phyloP scores from a whole-genome alignment of 257 asterid species.

The Capsicum pubescens region DNA sequence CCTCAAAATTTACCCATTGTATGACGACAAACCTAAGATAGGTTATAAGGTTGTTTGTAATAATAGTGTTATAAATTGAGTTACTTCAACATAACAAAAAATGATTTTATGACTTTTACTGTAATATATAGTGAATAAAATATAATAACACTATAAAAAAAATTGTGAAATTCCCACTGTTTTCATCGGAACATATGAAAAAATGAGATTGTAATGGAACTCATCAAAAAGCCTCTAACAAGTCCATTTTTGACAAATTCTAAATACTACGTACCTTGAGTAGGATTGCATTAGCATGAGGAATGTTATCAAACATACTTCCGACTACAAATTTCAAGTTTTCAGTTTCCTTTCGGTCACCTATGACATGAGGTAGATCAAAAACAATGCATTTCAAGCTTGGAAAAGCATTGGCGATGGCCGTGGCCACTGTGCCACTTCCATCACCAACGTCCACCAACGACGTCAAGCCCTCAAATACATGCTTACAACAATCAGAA shows the following conservation, averaged over 20 bases:
- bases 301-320: constrained; percentile 8
- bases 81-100: too few species aligned
- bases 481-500: not conserved
- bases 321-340: constrained; percentile 3
- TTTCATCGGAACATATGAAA: too few species aligned
- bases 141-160: too few species aligned
- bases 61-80: not conserved
- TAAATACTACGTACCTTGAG: constrained; percentile 10
- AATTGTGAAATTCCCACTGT: too few species aligned
- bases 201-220: too few species aligned
- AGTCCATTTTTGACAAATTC: too few species aligned
- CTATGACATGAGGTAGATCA: constrained; percentile 18
- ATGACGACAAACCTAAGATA: not conserved
- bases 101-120: too few species aligned
- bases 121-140: too few species aligned
- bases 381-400: not conserved
- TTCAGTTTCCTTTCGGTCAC: not conserved
- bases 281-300: constrained; percentile 4
- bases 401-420: not conserved
- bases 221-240: too few species aligned
- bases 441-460: constrained; percentile 14
- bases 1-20: not conserved
- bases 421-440: not conserved
- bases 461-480: constrained; percentile 12
- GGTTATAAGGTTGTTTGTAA: not conserved